Evolutionary conservation across 176 grass and related monocot genomes (phyloP), one percentile per base, ranked within the genome.

Genomic region (Avena eriantha): DNA sequence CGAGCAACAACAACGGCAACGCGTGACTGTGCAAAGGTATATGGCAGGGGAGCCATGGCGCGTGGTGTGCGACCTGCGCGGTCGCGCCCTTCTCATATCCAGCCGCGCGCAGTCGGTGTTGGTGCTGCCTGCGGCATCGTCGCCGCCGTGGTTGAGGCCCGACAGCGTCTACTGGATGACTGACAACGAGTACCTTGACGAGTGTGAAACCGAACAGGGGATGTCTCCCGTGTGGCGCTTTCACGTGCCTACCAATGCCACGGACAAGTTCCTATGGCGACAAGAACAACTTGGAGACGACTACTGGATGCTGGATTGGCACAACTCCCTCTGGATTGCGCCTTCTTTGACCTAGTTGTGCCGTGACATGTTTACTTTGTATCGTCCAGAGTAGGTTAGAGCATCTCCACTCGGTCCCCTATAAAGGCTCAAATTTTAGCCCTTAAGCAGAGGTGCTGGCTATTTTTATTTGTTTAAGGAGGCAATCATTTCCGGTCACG

Each of bases 81-180:
- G 63, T 26, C 63, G 63, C 26, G 63, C 63, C 26, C 63, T 66
- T 26, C 63, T 66, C 63, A 66, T 66, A 26, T 26, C 63, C 26
- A 66, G 15, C 14, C 26, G 63, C 63, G 63, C 63, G 63, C 63
- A 66, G 26, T 16, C 63, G 5, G 5, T 66, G 26, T 66, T 23
- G 13, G 63, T 66, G 26, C 26, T 33, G 26, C 63, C 63, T 7
- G 26, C 26, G 26, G 13, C 63, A 26, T 16, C 63, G 63, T 66
- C 63, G 24, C 24, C 5, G 61, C 61, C 24, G 14, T 66, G 63
- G 26, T 66, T 66, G 63, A 66, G 15, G 63, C 14, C 26, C 26
- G 63, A 33, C 63, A 33, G 26, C 63, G 13, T 66, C 63, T 66
- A 66, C 63, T 66, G 63, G 63, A 66, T 66, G 63, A 66, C 61